Percentiles rank a stretch among this genome's conserved stretches.
Evolutionary conservation across 2,329 filamentous ascomycete species (phyloP).

Genomic region (Rhinocladiella similis): DNA sequence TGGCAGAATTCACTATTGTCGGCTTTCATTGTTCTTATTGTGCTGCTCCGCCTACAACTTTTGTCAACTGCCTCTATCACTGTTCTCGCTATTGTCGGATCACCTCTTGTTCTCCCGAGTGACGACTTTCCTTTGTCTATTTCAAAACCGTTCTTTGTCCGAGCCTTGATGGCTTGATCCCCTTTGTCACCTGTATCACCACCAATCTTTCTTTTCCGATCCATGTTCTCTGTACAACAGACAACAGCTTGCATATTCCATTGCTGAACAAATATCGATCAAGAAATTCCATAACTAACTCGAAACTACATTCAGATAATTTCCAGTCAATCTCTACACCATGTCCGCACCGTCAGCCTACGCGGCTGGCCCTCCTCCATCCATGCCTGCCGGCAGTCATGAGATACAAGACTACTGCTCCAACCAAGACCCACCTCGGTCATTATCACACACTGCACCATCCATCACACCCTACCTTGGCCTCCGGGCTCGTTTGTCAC

Average conservation of each 20-base stretch:
- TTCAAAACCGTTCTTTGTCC: conserved; percentile 12
- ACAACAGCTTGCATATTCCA: not conserved
- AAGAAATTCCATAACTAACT: not conserved
- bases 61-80: conserved; percentile 13
- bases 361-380: conserved; percentile 57
- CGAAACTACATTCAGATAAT: conserved; percentile 23
- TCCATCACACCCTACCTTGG: conserved; percentile 88
- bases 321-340: conserved; percentile 23
- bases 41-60: conserved; percentile 4
- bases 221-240: not conserved
- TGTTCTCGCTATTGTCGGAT: conserved; percentile 15
- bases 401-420: conserved; percentile 63
- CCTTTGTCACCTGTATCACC: conserved; percentile 16
- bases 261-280: not conserved
- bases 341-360: conserved; percentile 40
- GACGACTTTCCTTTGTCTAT: conserved; percentile 28
- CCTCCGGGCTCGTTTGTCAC: conserved; percentile 82
- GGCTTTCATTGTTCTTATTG: conserved; percentile 22
- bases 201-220: not conserved
- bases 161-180: conserved; percentile 17
- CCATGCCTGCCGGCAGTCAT: conserved; percentile 59
- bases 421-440: conserved; percentile 54
- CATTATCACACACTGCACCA: conserved; percentile 62
- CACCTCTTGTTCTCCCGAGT: conserved; percentile 2
- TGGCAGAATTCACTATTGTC: conserved; percentile 16